Conservation (phyloP, 805 yeast species). For the Candida koratica region DNA sequence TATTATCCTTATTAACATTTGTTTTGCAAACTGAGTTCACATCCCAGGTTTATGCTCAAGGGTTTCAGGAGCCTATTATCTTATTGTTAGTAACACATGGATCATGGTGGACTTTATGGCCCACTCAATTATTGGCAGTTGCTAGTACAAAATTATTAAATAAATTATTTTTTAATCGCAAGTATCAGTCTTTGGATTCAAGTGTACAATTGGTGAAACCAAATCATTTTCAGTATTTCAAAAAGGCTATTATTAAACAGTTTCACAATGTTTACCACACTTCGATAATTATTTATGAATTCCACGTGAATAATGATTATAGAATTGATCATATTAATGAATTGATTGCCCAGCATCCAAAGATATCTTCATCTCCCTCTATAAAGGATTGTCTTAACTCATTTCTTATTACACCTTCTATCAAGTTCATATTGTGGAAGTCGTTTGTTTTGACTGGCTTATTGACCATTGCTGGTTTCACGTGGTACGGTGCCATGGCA, state of each 20-base stretch:
- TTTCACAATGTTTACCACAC: conserved; percentile 44
- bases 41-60: conserved; percentile 55
- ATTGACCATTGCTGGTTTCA: conserved; percentile 68
- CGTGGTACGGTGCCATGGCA: conserved; percentile 85
- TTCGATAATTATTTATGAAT: conserved; percentile 39
- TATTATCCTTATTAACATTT: conserved; percentile 48
- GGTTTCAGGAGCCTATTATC: conserved; percentile 67
- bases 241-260: conserved; percentile 37
- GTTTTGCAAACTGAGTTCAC: conserved; percentile 81
- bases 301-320: conserved; percentile 34
- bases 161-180: conserved; percentile 2
- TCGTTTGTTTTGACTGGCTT: conserved; percentile 49
- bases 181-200: conserved; percentile 11
- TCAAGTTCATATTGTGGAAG: conserved; percentile 43
- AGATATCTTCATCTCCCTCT: conserved; percentile 31
- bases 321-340: conserved; percentile 29
- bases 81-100: conserved; percentile 70
- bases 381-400: conserved; percentile 28
- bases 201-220: conserved; percentile 11
- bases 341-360: conserved; percentile 36
- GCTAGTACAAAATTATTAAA: conserved; percentile 4
- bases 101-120: conserved; percentile 72
- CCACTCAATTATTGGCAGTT: conserved; percentile 53
- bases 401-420: conserved; percentile 43
- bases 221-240: conserved; percentile 26